Evolutionary conservation across 441 rosid species (phyloP).

Genomic region (Erodium chrysanthum): DNA sequence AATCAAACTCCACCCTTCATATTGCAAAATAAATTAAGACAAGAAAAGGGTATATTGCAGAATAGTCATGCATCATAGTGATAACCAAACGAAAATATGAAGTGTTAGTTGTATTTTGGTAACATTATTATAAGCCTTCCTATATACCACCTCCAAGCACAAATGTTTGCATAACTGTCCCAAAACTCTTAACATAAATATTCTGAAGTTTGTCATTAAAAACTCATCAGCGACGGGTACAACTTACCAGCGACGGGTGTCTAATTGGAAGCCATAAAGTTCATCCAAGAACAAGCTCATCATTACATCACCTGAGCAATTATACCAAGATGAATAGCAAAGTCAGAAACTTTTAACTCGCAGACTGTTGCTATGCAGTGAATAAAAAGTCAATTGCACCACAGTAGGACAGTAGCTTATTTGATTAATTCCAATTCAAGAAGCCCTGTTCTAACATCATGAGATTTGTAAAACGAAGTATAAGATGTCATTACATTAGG

Average conservation of each 20-base stretch:
- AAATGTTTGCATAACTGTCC: neutral
- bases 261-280: constrained; percentile 94
- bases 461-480: neutral
- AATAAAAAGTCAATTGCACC: neutral
- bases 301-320: constrained; percentile 66
- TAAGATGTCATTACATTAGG: neutral
- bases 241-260: constrained; percentile 81
- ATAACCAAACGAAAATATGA: neutral
- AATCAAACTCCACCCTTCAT: constrained; percentile 2
- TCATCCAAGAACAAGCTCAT: constrained; percentile 94
- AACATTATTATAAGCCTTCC: neutral
- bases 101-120: neutral
- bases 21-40: neutral
- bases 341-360: neutral
- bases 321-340: constrained; percentile 4
- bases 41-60: neutral
- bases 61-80: neutral
- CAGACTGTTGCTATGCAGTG: neutral
- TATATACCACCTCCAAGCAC: neutral
- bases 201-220: constrained; percentile 5
- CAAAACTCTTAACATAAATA: constrained; percentile 1
- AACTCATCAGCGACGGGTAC: no score
- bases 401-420: neutral
- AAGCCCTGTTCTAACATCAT: neutral
- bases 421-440: neutral